These are phyloP conservation scores for Neofusicoccum ribis DNA, from an alignment of 2,329 filamentous ascomycete genomes.

Conservation along the genomic window DNA sequence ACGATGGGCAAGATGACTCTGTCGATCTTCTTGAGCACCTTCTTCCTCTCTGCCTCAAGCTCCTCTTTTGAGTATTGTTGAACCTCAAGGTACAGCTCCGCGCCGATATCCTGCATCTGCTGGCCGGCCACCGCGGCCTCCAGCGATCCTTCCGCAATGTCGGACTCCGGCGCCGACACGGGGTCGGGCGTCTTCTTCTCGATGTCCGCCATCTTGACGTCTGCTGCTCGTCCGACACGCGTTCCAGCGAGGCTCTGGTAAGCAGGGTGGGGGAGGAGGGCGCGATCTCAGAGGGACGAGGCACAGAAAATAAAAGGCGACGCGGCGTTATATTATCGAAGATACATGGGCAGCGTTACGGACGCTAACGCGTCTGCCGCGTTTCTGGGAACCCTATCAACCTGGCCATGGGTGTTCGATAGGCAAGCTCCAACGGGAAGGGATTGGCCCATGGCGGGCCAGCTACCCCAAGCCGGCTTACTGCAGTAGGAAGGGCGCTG, in stretches of 20 bases:
- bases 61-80: slow-evolving; percentile 46
- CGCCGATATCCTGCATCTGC: slow-evolving; percentile 44
- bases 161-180: not conserved
- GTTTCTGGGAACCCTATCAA: slow-evolving; percentile 2
- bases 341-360: not conserved
- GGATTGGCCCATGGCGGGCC: not conserved
- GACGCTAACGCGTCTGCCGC: slow-evolving; percentile 2
- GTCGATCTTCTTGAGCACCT: slow-evolving; percentile 47
- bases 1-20: slow-evolving; percentile 51
- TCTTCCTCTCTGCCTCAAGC: slow-evolving; percentile 43
- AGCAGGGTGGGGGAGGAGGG: not conserved
- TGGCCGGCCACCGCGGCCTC: not conserved
- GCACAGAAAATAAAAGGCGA: no score
- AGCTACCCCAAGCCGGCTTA: not conserved
- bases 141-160: slow-evolving; percentile 7
- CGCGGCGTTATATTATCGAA: not conserved
- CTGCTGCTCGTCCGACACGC: not conserved
- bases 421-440: not conserved
- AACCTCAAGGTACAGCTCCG: slow-evolving; percentile 47
- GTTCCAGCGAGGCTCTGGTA: not conserved
- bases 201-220: not conserved
- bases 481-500: slow-evolving; percentile 7
- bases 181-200: slow-evolving; percentile 13
- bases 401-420: not conserved
- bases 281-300: not conserved